Conservation (phyloP, 345 rosid genomes). For the Populus nigra region DNA sequence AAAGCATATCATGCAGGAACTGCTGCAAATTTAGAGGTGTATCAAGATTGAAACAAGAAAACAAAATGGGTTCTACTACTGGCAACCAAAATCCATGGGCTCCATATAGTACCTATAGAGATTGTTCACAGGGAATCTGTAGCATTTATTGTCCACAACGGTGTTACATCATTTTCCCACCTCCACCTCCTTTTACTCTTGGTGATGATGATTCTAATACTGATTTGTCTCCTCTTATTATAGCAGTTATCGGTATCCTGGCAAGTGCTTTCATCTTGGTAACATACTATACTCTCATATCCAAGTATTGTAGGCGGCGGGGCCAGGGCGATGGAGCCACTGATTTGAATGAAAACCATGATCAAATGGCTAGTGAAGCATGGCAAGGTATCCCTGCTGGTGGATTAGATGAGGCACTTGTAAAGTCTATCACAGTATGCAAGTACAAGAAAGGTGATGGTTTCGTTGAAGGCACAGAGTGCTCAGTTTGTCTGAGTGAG, state of each 20-base stretch:
- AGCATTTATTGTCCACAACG: slow-evolving; percentile 83
- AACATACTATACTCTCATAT: slow-evolving; percentile 69
- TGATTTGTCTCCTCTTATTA: slow-evolving; percentile 65
- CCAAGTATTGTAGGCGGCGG: slow-evolving; percentile 52
- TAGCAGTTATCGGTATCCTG: slow-evolving; percentile 66
- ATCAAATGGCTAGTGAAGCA: slow-evolving; percentile 16
- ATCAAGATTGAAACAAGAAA: not conserved
- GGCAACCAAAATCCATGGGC: slow-evolving; percentile 47
- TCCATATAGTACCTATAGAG: slow-evolving; percentile 49
- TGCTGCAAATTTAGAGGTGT: not conserved
- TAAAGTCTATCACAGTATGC: slow-evolving; percentile 53
- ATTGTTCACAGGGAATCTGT: slow-evolving; percentile 77
- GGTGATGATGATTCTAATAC: slow-evolving; percentile 40
- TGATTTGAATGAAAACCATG: slow-evolving; percentile 10
- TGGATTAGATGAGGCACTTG: slow-evolving; percentile 59
- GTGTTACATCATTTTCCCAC: slow-evolving; percentile 77
- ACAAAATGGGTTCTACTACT: slow-evolving; percentile 41
- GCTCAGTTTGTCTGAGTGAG: slow-evolving; percentile 74
- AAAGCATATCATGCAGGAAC: not conserved
- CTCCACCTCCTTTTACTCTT: slow-evolving; percentile 53
- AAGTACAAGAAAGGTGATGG: slow-evolving; percentile 57
- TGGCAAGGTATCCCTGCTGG: not conserved
- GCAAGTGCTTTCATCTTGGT: slow-evolving; percentile 68
- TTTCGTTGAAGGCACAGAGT: slow-evolving; percentile 55
- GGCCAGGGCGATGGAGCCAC: not conserved